Evolutionary conservation across 2,329 filamentous ascomycete genomes (phyloP).

Genomic region (Penicillium sp.): DNA sequence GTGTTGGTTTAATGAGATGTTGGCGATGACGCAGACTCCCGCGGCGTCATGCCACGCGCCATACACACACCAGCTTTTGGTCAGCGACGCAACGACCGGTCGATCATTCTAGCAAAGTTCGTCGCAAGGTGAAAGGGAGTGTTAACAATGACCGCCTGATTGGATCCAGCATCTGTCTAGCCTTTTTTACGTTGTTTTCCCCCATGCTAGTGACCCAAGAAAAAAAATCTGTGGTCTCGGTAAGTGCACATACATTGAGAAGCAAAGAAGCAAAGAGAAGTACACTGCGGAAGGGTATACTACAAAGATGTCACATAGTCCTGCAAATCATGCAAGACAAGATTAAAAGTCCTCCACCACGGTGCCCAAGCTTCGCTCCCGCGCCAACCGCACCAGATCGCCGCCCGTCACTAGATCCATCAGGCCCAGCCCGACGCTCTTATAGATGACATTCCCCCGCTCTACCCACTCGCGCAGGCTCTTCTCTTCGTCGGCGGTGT

Average conservation of each 20-base stretch:
- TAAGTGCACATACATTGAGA: too few relatives aligned
- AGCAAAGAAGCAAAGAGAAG: too few relatives aligned
- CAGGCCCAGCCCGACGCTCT: conserved; percentile 65
- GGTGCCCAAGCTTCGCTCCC: conserved; percentile 55
- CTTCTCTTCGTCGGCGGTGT: conserved; percentile 37
- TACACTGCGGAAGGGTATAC: too few relatives aligned
- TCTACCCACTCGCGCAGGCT: conserved; percentile 59
- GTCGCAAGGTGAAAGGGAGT: conserved; percentile 1
- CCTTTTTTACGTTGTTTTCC: too few relatives aligned
- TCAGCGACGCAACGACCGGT: background rate
- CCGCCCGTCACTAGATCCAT: conserved; percentile 66
- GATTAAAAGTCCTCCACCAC: conserved; percentile 45
- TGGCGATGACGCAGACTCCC: conserved; percentile 7
- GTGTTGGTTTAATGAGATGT: conserved; percentile 4
- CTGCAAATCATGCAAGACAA: too few relatives aligned
- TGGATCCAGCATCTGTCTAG: too few relatives aligned
- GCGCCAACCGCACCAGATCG: conserved; percentile 57
- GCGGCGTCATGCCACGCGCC: conserved; percentile 3
- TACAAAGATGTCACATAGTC: too few relatives aligned
- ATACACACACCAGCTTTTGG: background rate
- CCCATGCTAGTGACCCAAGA: too few relatives aligned
- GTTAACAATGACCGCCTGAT: too few relatives aligned
- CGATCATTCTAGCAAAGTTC: background rate
- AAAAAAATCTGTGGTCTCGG: too few relatives aligned
- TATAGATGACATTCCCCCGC: conserved; percentile 65